Conservation (phyloP, 2,329 filamentous ascomycete species). For the Penicillium psychrosexuale region DNA sequence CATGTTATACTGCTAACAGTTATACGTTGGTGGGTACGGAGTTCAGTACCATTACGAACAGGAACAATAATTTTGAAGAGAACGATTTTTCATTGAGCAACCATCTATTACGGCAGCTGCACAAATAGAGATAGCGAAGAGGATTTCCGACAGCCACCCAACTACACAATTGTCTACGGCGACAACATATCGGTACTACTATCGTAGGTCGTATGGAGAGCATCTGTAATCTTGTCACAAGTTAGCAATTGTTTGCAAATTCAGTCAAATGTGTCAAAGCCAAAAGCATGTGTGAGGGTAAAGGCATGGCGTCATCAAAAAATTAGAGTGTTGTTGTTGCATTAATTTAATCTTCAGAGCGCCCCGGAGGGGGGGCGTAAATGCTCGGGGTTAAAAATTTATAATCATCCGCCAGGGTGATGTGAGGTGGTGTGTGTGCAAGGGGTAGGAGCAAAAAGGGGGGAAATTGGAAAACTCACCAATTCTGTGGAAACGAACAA, state of each 20-base stretch:
- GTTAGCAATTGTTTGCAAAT: slow-evolving; percentile 25
- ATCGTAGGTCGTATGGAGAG: slow-evolving; percentile 3
- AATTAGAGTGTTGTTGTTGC: slow-evolving; percentile 70
- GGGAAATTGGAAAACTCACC: slow-evolving; percentile 23
- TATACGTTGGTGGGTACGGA: not conserved
- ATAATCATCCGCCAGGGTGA: slow-evolving; percentile 55
- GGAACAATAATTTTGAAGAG: not conserved
- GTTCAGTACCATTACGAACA: not conserved
- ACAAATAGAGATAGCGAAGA: slow-evolving; percentile 2
- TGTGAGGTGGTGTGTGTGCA: not conserved
- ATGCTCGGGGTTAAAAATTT: slow-evolving; percentile 64
- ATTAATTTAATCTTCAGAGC: slow-evolving; percentile 55
- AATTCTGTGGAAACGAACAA: slow-evolving; percentile 27
- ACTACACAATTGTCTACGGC: slow-evolving; percentile 14
- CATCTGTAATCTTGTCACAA: slow-evolving; percentile 17
- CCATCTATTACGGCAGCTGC: slow-evolving; percentile 10
- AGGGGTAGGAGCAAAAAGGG: not conserved
- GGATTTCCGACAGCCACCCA: slow-evolving; percentile 1
- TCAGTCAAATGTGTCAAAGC: not conserved
- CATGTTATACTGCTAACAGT: not conserved
- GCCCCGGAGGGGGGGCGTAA: slow-evolving; percentile 35
- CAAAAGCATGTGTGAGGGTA: slow-evolving; percentile 10
- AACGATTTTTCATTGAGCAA: slow-evolving; percentile 9
- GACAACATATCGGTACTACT: slow-evolving; percentile 6
- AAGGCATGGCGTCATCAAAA: slow-evolving; percentile 58